Conservation (phyloP, 2,329 filamentous ascomycete genomes). For the Fusarium sublunatum region DNA sequence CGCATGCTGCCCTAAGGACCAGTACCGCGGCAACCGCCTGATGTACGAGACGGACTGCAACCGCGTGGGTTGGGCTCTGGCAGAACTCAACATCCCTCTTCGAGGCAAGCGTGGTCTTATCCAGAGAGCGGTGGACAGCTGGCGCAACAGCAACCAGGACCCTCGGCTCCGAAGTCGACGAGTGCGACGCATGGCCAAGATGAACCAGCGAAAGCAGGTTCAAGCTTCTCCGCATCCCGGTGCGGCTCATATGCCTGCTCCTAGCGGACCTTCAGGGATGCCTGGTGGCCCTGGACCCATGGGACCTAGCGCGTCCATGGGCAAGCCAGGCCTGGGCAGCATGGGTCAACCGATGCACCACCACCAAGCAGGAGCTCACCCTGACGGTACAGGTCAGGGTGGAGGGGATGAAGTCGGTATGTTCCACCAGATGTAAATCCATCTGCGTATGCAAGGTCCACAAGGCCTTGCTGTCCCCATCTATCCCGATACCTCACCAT, state of each 20-base stretch:
- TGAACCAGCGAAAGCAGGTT: conserved; percentile 84
- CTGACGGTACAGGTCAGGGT: conserved; percentile 69
- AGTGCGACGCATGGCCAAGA: conserved; percentile 95
- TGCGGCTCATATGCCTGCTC: conserved; percentile 73
- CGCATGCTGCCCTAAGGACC: conserved; percentile 93
- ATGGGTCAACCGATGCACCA: conserved; percentile 79
- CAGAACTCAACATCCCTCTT: conserved; percentile 89
- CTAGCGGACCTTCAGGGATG: conserved; percentile 73
- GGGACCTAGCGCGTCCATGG: conserved; percentile 68
- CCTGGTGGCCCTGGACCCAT: conserved; percentile 71
- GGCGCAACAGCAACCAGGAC: conserved; percentile 99
- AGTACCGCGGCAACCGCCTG: conserved; percentile 94
- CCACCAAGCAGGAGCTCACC: conserved; percentile 60
- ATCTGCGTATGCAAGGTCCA: conserved; percentile 53
- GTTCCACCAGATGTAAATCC: conserved; percentile 89
- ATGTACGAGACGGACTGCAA: conserved; percentile 99
- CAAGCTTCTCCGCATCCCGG: conserved; percentile 67
- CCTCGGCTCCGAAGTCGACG: conserved; percentile 88
- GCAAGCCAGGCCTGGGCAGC: conserved; percentile 72
- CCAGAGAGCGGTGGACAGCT: conserved; percentile 96
- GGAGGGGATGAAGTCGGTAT: conserved; percentile 93
- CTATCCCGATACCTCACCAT: conserved; percentile 32
- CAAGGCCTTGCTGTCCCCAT: conserved; percentile 38
- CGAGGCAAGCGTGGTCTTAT: conserved; percentile 95
- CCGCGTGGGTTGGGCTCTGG: conserved; percentile 98